phyloP scores from a whole-genome alignment of 2,329 filamentous ascomycete species.

The Pyrenochaeta sp. region DNA sequence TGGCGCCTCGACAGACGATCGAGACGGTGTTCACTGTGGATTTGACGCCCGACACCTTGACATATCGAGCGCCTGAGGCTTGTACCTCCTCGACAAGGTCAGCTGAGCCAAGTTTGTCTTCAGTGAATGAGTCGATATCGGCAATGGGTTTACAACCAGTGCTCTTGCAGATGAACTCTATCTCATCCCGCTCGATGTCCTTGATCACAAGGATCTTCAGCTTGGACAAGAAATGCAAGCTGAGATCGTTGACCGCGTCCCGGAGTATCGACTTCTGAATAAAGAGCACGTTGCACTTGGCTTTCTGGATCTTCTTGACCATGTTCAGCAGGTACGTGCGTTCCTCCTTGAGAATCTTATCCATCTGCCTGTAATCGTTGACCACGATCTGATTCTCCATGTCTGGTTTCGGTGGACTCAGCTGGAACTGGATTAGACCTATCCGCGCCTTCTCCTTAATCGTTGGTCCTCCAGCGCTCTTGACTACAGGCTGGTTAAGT shows the following conservation, averaged over 20 bases:
- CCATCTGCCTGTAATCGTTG: conserved; percentile 99
- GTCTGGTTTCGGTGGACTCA: conserved; percentile 97
- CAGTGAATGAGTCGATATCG: conserved; percentile 97
- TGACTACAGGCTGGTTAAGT: conserved; percentile 89
- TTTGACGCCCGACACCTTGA: conserved; percentile 94
- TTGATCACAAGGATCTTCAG: conserved; percentile 95
- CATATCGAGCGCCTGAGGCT: conserved; percentile 85
- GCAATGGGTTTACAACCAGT: conserved; percentile 99
- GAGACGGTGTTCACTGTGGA: conserved; percentile 86
- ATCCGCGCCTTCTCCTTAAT: conserved; percentile 98
- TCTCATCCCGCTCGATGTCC: conserved; percentile 97
- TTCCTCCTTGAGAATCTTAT: conserved; percentile 99
- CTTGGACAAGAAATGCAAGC: conserved; percentile 96
- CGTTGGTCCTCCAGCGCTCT: conserved; percentile 88
- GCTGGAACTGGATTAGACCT: conserved; percentile 96
- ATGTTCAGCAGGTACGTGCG: conserved; percentile 97
- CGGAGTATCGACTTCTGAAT: conserved; percentile 99
- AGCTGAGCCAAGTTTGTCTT: conserved; percentile 95
- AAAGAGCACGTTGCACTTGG: conserved; percentile 97
- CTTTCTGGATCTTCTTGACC: conserved; percentile 99
- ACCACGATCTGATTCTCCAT: conserved; percentile 99
- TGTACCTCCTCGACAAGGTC: conserved; percentile 94
- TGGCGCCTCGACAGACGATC: conserved; percentile 92
- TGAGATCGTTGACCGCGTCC: conserved; percentile 97
- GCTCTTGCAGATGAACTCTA: conserved; percentile 99